Conservation (phyloP, 1,284 basidiomycete species). For the Irpex lacteus region DNA sequence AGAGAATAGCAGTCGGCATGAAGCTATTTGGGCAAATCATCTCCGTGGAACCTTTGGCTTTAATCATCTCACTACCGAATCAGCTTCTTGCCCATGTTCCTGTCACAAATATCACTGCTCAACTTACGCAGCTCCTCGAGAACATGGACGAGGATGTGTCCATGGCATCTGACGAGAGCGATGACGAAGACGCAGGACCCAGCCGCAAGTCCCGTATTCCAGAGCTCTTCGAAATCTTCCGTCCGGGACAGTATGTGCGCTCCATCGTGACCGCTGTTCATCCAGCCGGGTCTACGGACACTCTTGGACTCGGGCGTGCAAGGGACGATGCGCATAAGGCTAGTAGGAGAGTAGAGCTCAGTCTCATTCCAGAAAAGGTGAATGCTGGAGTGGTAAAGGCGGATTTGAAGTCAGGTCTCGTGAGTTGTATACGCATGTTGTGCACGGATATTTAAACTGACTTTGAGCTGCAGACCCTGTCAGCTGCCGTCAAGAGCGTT, state of each 20-base stretch:
- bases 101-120: constrained; percentile 89
- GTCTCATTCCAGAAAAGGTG: constrained; percentile 81
- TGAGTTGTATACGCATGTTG: constrained; percentile 31
- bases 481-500: constrained; percentile 77
- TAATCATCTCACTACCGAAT: constrained; percentile 92
- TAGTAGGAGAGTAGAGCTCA: constrained; percentile 84
- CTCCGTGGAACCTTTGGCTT: constrained; percentile 84
- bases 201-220: constrained; percentile 43
- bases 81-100: constrained; percentile 95
- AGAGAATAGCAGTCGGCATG: constrained; percentile 86
- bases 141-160: constrained; percentile 55
- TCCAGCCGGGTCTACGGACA: constrained; percentile 57
- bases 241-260: constrained; percentile 83
- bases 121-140: constrained; percentile 75
- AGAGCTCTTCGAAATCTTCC: constrained; percentile 76
- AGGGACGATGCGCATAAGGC: constrained; percentile 66
- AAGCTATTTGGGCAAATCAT: constrained; percentile 86
- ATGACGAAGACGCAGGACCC: constrained; percentile 35
- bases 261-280: constrained; percentile 73
- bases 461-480: constrained; percentile 53
- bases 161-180: constrained; percentile 40
- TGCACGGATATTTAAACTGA: neutral
- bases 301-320: constrained; percentile 52
- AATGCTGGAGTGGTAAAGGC: constrained; percentile 80
- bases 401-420: constrained; percentile 79